Base-by-base conservation (phyloP, 208 protist genomes). In the Spongospora subterranea region DNA sequence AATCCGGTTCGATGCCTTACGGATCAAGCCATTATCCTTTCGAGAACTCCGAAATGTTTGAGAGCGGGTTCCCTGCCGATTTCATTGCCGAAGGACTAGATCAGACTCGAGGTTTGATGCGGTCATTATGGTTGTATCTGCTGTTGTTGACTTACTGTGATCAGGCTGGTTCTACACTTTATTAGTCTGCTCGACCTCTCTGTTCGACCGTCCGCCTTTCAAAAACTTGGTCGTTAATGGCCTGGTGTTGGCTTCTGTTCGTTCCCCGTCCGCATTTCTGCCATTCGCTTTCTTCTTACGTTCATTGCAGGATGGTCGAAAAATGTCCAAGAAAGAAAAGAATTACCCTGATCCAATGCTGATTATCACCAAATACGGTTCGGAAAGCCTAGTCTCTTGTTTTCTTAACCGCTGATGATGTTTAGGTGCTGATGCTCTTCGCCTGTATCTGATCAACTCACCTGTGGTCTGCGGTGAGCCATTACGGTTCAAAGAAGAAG, bases 141-240 rank as follows among this genome's bases (percentile, higher is more conserved):
- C 97, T 0, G 96, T 99, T 20, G 99, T 99, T 93, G 97, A 98
- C 91, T 94, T 96, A 90, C 95, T 97, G 6, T 96, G 99, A 20
- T 99, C 50, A 60, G 98, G 98, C 13, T 99, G 98, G 98, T 99
- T 99, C 95, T 99, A 99, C 96, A 99, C 99, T 0, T 94, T 99
- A 0, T 95, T 99, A 45, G 98, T 99, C 0, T 94, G 99, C 13
- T 97, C 96, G 29, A 99, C 98, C 45, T 97, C 97, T 0, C 96
- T 99, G 24, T 99, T 99, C 93, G 97, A 99, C 91, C 93, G 96
- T 90, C 95, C 97, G 6, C 96, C 99, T 17, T 99, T 99, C 95
- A 98, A 99, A 93, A 99, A 99, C 94, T 94, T 99, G 39, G 97
- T 99, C 92, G 98, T 99, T 0, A 99, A 99, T 93, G 99, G 99